Evolutionary conservation across 768 basidiomycete species (phyloP).

Genomic region (Cytidiella melzeri): DNA sequence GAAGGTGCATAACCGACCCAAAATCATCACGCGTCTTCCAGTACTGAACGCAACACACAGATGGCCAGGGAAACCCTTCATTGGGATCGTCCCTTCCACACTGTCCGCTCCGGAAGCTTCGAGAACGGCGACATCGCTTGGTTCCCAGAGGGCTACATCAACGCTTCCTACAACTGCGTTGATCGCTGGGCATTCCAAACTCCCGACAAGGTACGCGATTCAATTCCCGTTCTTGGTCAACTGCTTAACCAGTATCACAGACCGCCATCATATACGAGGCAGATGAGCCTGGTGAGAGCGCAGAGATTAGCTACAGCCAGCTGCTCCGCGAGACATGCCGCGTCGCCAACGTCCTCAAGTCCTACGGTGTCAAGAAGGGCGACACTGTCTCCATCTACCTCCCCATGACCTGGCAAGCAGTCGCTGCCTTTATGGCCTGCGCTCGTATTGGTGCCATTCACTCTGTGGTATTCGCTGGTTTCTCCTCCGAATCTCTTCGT

Average conservation of each 20-base stretch:
- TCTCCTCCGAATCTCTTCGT: conserved; percentile 88
- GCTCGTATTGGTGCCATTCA: conserved; percentile 95
- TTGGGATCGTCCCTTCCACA: conserved; percentile 87
- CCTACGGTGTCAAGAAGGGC: conserved; percentile 87
- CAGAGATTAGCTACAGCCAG: conserved; percentile 73
- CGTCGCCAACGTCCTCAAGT: conserved; percentile 87
- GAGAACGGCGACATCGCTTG: conserved; percentile 82
- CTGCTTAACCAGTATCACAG: conserved; percentile 31
- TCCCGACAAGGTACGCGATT: conserved; percentile 59
- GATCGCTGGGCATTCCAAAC: conserved; percentile 91
- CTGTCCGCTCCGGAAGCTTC: conserved; percentile 78
- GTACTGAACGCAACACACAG: conserved; percentile 28
- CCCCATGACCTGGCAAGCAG: conserved; percentile 95
- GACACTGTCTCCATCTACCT: conserved; percentile 89
- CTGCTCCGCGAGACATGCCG: conserved; percentile 84
- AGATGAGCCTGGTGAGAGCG: conserved; percentile 81
- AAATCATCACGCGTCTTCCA: neutral
- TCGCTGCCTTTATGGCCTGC: conserved; percentile 94
- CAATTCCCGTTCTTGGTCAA: neutral
- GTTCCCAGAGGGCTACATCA: conserved; percentile 93
- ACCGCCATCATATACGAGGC: conserved; percentile 97
- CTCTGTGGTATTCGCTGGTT: conserved; percentile 96
- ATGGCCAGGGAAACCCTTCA: conserved; percentile 68
- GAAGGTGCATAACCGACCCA: conserved; percentile 38
- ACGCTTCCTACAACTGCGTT: conserved; percentile 94